phyloP scores from a whole-genome alignment of 805 yeast species.

The Pichia insulana region DNA sequence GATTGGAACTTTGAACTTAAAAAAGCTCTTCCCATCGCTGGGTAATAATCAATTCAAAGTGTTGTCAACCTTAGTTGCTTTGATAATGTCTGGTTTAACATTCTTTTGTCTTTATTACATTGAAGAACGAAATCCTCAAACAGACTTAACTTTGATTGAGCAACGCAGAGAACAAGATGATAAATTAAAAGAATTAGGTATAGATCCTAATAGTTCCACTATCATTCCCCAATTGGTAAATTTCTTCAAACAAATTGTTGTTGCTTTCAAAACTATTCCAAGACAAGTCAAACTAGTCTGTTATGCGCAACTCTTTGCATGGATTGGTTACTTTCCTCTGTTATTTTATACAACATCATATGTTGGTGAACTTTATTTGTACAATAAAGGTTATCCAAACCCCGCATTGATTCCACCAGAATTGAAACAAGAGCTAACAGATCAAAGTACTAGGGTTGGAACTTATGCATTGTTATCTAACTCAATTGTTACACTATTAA shows the following conservation, averaged over 20 bases:
- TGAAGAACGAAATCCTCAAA: conserved; percentile 41
- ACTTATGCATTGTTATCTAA: conserved; percentile 42
- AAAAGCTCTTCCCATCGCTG: conserved; percentile 29
- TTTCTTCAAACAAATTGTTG: conserved; percentile 27
- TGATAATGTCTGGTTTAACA: conserved; percentile 34
- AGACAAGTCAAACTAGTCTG: conserved; percentile 44
- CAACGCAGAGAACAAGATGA: conserved; percentile 30
- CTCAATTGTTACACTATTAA: conserved; percentile 37
- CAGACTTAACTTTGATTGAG: conserved; percentile 30
- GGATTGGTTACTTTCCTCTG: conserved; percentile 65
- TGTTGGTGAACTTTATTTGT: conserved; percentile 49
- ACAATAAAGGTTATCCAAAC: conserved; percentile 31
- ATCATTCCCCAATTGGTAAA: conserved; percentile 17
- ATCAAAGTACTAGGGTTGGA: conserved; percentile 44
- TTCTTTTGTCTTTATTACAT: conserved; percentile 33
- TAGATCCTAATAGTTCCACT: conserved; percentile 20
- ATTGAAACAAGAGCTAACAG: conserved; percentile 27
- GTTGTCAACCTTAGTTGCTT: conserved; percentile 35
- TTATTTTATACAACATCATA: conserved; percentile 57
- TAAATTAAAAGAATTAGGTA: conserved; percentile 29
- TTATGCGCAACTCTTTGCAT: conserved; percentile 51
- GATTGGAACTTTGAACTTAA: conserved; percentile 41
- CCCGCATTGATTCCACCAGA: conserved; percentile 34
- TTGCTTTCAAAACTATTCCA: conserved; percentile 34
- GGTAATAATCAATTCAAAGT: conserved; percentile 46